Evolutionary conservation across 2,329 filamentous ascomycete species (phyloP), one percentile per base, ranked within the genome.

Genomic region (Zymoseptoria pseudotritici): DNA sequence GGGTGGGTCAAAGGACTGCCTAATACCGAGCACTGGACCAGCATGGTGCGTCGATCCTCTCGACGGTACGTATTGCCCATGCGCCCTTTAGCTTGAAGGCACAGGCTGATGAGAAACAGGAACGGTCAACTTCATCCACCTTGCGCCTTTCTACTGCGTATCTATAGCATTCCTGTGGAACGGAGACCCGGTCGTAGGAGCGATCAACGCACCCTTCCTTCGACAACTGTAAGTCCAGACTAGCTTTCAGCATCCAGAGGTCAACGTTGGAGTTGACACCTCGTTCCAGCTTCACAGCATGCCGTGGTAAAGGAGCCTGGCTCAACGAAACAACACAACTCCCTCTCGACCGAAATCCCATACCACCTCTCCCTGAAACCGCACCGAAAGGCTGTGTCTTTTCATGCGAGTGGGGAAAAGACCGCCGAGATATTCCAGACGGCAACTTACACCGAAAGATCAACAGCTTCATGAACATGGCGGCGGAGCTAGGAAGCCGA

Each of bases 81-180:
- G 10, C 31, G 13, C 20, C 46, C 20, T n/a, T 52, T 26, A 20
- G 50, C 31, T 49, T 20, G 24, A 19, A 49, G 21, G 22, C 24
- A 54, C 26, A 8, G 42, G 49, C 50, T 50, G 22, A 24, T 36
- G 49, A 55, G 17, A 55, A 17, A 17, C 26, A 80, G 79, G 81
- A 51, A 91, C 89, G 2, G 87, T 91, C 61, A 91, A 91, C 77
- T 91, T 88, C 75, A 89, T 88, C 29, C 89, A 91, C 72, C 80
- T 90, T 5, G 90, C 90, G 70, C 87, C 87, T 60, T 90, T 90
- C 85, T 91, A 89, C 75, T 91, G 89, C 73, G 86, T 91, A 51
- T 89, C 86, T 42, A 90, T 91, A 68, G 88, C 81, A 54, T 86
- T 91, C 68, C 78, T 87, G 22, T 69, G 89, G 58, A 73, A 81